A percentile compares a stretch with the other conserved stretches of the same genome.
Evolutionary conservation across 2,329 filamentous ascomycete genomes (phyloP).

Genomic region (Epichloe gansuensis): DNA sequence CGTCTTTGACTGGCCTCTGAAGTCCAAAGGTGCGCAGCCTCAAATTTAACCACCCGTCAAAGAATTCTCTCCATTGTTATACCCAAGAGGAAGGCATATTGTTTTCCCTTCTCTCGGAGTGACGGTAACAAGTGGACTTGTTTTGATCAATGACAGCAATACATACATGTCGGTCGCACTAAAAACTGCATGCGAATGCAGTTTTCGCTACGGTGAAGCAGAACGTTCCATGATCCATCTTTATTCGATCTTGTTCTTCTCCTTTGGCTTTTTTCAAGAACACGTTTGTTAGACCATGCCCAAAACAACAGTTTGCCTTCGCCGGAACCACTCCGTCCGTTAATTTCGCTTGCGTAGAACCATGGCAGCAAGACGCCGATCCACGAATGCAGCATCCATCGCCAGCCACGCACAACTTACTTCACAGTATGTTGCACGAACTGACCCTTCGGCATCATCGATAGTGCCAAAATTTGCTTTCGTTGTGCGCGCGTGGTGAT

Average conservation of each 20-base stretch:
- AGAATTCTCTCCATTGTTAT: background rate
- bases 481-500: background rate
- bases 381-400: too few relatives aligned
- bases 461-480: background rate
- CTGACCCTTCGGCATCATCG: background rate
- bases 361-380: background rate
- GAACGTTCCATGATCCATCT: too few relatives aligned
- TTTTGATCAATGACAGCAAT: too few relatives aligned
- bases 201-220: too few relatives aligned
- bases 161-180: too few relatives aligned
- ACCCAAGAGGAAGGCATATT: background rate
- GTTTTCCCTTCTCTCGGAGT: too few relatives aligned
- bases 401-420: too few relatives aligned
- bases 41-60: conserved; percentile 14
- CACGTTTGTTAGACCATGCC: background rate
- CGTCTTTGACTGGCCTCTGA: conserved; percentile 36
- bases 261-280: background rate
- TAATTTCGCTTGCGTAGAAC: background rate
- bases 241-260: too few relatives aligned
- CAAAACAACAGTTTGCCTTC: background rate
- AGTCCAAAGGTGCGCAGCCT: conserved; percentile 8
- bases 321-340: background rate
- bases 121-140: too few relatives aligned
- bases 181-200: too few relatives aligned
- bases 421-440: too few relatives aligned